These are phyloP conservation scores for Globisporangium polare DNA, from an alignment of 352 stramenopile genomes.

Conservation along the genomic window DNA sequence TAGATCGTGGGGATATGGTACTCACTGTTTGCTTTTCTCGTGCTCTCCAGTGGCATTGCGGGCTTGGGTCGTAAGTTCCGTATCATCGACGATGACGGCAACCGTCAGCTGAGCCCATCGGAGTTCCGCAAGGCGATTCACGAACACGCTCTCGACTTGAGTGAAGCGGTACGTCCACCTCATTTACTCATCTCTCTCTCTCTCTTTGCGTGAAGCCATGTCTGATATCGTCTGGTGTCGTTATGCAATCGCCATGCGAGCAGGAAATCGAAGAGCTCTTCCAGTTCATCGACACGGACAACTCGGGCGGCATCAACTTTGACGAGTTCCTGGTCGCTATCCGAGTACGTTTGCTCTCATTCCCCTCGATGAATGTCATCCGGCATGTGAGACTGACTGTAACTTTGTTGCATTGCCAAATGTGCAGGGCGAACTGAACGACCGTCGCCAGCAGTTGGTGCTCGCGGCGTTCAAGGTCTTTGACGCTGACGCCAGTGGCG, in stretches of 20 bases:
- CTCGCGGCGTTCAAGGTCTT: slow-evolving; percentile 65
- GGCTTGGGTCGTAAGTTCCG: slow-evolving; percentile 82
- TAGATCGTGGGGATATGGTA: too few relatives aligned
- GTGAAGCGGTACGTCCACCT: slow-evolving; percentile 21
- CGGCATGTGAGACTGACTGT: neutral
- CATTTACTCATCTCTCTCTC: neutral
- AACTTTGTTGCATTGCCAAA: slow-evolving; percentile 10
- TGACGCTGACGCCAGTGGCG: slow-evolving; percentile 50
- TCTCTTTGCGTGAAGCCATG: neutral
- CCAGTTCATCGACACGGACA: slow-evolving; percentile 78
- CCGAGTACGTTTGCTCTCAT: slow-evolving; percentile 22
- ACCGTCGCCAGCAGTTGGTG: slow-evolving; percentile 47
- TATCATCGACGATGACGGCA: slow-evolving; percentile 88
- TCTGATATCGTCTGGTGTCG: neutral
- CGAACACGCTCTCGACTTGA: slow-evolving; percentile 62
- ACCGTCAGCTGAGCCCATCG: slow-evolving; percentile 58
- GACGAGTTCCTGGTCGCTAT: slow-evolving; percentile 68
- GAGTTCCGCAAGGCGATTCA: slow-evolving; percentile 81
- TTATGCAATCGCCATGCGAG: neutral
- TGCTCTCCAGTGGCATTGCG: slow-evolving; percentile 47
- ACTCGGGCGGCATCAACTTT: slow-evolving; percentile 68
- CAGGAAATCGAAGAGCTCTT: slow-evolving; percentile 76
- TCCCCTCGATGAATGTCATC: neutral
- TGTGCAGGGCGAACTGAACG: slow-evolving; percentile 32
- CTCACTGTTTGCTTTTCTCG: neutral